Conservation (phyloP, 306 rosid species). For the Aeschynomene evenia region DNA sequence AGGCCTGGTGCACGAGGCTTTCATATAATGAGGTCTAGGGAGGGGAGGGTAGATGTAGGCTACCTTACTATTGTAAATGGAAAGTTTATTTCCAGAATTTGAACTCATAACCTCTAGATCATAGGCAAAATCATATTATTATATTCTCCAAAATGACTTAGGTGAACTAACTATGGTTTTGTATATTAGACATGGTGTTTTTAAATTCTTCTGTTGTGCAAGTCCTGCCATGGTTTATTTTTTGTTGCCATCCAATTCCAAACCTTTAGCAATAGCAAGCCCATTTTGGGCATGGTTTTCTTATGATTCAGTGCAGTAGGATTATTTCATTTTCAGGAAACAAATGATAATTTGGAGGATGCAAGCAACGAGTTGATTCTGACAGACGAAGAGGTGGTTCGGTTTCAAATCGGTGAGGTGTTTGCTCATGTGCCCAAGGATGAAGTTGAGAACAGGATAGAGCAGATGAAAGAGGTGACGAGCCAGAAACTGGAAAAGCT, state of each 20-base stretch:
- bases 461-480: conserved; percentile 68
- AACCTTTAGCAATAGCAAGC: conserved; percentile 13
- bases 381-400: conserved; percentile 80
- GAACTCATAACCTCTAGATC: too few species aligned
- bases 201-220: neutral
- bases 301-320: neutral
- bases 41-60: too few species aligned
- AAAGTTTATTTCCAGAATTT: too few species aligned
- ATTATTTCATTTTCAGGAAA: conserved; percentile 46
- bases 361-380: conserved; percentile 91
- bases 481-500: conserved; percentile 68
- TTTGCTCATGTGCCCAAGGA: conserved; percentile 88
- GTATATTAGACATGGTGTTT: neutral
- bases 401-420: conserved; percentile 90
- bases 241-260: neutral
- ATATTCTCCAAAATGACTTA: neutral
- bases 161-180: conserved; percentile 3
- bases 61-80: too few species aligned
- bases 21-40: too few species aligned
- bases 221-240: neutral
- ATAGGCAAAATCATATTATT: too few species aligned
- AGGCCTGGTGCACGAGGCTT: too few species aligned
- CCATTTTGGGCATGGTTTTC: neutral
- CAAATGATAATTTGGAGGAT: conserved; percentile 85
- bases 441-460: conserved; percentile 83